Evolutionary conservation across 768 basidiomycete genomes (phyloP).

Genomic region (Boletus rubropictus): DNA sequence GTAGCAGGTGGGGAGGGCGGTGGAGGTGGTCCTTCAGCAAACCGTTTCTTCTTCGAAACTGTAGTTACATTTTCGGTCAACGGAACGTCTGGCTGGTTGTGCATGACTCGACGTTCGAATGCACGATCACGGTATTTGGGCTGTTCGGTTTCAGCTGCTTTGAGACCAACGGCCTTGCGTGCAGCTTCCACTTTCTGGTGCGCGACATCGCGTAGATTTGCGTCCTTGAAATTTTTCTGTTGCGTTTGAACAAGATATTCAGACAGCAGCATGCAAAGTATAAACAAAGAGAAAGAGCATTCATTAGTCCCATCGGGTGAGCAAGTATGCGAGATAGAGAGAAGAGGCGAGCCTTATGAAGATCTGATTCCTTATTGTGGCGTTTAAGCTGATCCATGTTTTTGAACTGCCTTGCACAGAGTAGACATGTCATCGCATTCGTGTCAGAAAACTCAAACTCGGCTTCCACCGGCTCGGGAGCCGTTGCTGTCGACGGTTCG

Average conservation of each 20-base stretch:
- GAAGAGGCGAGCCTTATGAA: conserved; percentile 79
- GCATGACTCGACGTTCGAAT: conserved; percentile 81
- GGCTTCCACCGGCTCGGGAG: conserved; percentile 41
- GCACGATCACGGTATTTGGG: conserved; percentile 96
- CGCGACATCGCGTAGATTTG: conserved; percentile 65
- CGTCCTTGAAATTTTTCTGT: conserved; percentile 84
- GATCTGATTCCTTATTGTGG: conserved; percentile 88
- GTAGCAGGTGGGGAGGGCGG: conserved; percentile 59
- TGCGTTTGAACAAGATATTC: conserved; percentile 4
- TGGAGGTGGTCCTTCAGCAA: conserved; percentile 51
- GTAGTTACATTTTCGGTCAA: conserved; percentile 43
- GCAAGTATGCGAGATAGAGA: conserved; percentile 28
- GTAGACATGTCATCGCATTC: conserved; percentile 68
- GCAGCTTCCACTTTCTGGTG: conserved; percentile 54
- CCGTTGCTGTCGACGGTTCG: conserved; percentile 28
- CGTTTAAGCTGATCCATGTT: conserved; percentile 75
- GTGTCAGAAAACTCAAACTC: conserved; percentile 85
- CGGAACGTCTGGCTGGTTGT: conserved; percentile 89
- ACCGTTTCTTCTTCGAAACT: conserved; percentile 37
- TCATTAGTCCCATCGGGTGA: conserved; percentile 27
- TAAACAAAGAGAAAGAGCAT: conserved; percentile 18
- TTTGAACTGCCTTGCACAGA: conserved; percentile 94
- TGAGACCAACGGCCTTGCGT: conserved; percentile 32
- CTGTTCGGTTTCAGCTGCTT: conserved; percentile 36
- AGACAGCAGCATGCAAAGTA: background rate